Conservation (phyloP, 2,329 filamentous ascomycete species). For the Monilinia polystroma region DNA sequence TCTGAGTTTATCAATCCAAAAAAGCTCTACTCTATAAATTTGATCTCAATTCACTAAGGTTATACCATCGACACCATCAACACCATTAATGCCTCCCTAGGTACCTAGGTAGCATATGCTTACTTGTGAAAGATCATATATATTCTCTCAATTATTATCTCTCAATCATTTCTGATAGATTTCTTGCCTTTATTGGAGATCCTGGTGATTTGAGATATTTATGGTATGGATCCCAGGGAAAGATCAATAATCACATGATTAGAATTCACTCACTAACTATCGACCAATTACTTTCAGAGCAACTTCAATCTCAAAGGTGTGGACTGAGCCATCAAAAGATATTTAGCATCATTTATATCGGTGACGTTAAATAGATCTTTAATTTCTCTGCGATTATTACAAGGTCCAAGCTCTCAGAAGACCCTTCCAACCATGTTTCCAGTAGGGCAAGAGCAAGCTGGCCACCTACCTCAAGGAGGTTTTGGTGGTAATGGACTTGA, state of each 20-base stretch:
- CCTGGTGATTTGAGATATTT: no score
- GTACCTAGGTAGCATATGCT: neutral
- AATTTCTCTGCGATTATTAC: neutral
- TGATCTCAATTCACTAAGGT: neutral
- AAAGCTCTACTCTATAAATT: neutral
- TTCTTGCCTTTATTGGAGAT: neutral
- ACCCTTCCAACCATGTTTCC: slow-evolving; percentile 21
- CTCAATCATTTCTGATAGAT: no score
- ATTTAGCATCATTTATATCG: neutral
- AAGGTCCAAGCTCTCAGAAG: neutral
- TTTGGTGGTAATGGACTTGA: slow-evolving; percentile 46
- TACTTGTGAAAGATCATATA: neutral
- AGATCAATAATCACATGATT: slow-evolving; percentile 3
- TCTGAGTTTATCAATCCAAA: neutral
- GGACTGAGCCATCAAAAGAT: no score
- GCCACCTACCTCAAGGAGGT: neutral
- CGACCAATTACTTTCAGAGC: neutral
- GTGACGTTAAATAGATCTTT: neutral
- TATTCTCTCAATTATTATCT: no score
- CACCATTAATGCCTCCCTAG: neutral
- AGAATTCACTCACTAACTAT: neutral
- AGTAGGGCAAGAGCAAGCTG: slow-evolving; percentile 10
- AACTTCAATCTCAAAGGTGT: neutral
- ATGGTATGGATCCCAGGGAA: no score
- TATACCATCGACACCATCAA: no score